A percentile compares a stretch with the other conserved stretches of the same genome.
These are phyloP conservation scores for Arabidopsis arenosa DNA, from an alignment of 345 rosid genomes.

Conservation along the genomic window DNA sequence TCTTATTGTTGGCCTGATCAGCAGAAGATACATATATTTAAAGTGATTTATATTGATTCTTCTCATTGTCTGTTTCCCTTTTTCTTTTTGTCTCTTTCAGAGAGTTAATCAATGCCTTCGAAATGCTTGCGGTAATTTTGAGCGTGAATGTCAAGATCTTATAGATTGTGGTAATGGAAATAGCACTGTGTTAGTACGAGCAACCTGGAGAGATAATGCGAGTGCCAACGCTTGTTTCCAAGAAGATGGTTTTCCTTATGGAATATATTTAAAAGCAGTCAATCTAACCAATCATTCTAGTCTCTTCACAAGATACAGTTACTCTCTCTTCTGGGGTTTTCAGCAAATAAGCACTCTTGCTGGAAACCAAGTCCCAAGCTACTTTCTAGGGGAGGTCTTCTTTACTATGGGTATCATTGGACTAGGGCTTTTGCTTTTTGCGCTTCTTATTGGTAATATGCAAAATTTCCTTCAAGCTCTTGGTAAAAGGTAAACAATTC, in stretches of 20 bases:
- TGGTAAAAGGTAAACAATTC: slow-evolving; percentile 62
- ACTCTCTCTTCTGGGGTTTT: slow-evolving; percentile 93
- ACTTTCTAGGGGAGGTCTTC: slow-evolving; percentile 75
- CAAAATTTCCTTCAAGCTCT: slow-evolving; percentile 94
- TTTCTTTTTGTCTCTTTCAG: slow-evolving; percentile 47
- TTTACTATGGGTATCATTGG: slow-evolving; percentile 86
- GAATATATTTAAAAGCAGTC: slow-evolving; percentile 63
- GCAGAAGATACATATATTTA: not conserved
- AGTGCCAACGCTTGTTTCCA: slow-evolving; percentile 61
- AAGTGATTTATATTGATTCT: slow-evolving; percentile 7
- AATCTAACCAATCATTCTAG: slow-evolving; percentile 54
- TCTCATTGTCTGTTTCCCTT: slow-evolving; percentile 1
- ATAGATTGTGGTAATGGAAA: slow-evolving; percentile 70
- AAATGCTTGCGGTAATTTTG: slow-evolving; percentile 55
- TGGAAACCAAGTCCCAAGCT: slow-evolving; percentile 87
- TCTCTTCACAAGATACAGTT: slow-evolving; percentile 63
- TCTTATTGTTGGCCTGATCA: slow-evolving; percentile 3
- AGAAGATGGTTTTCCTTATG: slow-evolving; percentile 53
- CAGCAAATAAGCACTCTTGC: slow-evolving; percentile 99
- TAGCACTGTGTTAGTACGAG: fast-evolving
- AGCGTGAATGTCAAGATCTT: slow-evolving; percentile 40
- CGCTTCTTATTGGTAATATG: slow-evolving; percentile 93
- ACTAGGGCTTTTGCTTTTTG: slow-evolving; percentile 89
- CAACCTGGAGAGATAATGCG: slow-evolving; percentile 44
- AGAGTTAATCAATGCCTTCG: slow-evolving; percentile 90